Percentiles rank a stretch among this genome's conserved stretches.
Conservation (phyloP, 2,329 filamentous ascomycete genomes). For the Teratosphaeria viscida region DNA sequence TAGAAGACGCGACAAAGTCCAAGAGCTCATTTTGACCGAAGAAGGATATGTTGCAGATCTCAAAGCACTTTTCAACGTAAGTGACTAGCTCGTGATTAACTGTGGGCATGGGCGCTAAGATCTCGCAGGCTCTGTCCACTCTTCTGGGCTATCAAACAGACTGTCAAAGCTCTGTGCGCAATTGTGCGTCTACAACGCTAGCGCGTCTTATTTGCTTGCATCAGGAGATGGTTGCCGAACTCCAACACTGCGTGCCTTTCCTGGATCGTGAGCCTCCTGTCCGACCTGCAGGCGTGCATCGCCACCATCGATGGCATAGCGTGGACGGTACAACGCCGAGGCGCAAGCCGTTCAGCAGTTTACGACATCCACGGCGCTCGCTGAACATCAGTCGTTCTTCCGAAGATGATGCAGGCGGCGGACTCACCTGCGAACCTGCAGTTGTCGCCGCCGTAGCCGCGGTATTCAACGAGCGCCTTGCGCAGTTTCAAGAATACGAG, state of each 20-base stretch:
- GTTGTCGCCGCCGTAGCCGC: slow-evolving; percentile 45
- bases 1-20: slow-evolving; percentile 67
- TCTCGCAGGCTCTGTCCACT: slow-evolving; percentile 33
- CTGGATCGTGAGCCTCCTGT: slow-evolving; percentile 39
- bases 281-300: slow-evolving; percentile 6
- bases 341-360: slow-evolving; percentile 13
- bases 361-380: slow-evolving; percentile 32
- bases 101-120: slow-evolving; percentile 5
- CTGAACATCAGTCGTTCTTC: slow-evolving; percentile 34
- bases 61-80: slow-evolving; percentile 74
- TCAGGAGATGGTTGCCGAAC: slow-evolving; percentile 64
- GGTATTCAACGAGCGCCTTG: slow-evolving; percentile 50
- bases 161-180: slow-evolving; percentile 16
- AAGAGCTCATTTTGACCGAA: slow-evolving; percentile 79
- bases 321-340: slow-evolving; percentile 30
- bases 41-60: slow-evolving; percentile 81
- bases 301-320: slow-evolving; percentile 39
- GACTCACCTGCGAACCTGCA: slow-evolving; percentile 39
- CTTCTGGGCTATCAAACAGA: slow-evolving; percentile 21
- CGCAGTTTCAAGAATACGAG: slow-evolving; percentile 76
- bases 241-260: slow-evolving; percentile 61
- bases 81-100: neutral
- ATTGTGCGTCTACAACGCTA: slow-evolving; percentile 21
- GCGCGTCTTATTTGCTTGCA: slow-evolving; percentile 74
- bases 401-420: slow-evolving; percentile 24